Base-by-base conservation (phyloP, 2,329 filamentous ascomycete genomes). In the Aspergillus sp. region DNA sequence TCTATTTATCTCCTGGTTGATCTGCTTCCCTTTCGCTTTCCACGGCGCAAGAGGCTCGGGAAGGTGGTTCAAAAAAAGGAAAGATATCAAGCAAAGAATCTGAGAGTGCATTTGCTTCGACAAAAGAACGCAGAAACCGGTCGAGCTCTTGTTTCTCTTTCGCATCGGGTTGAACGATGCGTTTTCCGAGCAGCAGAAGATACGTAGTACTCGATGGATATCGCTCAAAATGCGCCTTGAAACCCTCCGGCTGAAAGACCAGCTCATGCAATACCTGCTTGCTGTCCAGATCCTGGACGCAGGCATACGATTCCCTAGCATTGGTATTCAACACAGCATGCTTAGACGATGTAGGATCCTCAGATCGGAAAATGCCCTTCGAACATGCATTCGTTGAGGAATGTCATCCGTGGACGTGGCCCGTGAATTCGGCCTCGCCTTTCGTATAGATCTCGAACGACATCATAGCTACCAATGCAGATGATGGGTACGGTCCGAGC, bases 81-180 rank as follows among this genome's bases (percentile, higher is more conserved):
- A 54, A 45, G 3, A 42, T 19, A 4, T 50, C 52, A 9, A 50
- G 47, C 10, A 43, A 20, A 61, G 65, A 3, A 68, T 63, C 9
- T 63, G 59, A 48, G 66, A 67, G 7, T 72, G 13, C n/a, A n/a
- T 17, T 38, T 10, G 35, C n/a, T 4, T 7, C 35, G 5, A 38
- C 9, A 15, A 15, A 9, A 15, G 9, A n/a, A 19, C 15, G 7
- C 13, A 38, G 58, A 15, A 56, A 64, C 2, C 46, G n/a, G 6
- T 49, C 19, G 9, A 53, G 20, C 9, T 52, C 46, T 3, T 32
- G 39, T 6, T 51, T n/a, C 3, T 50, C 50, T 1, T 3, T 10
- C 13, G 44, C 41, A 17, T 48, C 45, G 4, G 37, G 43, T 5
- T n/a, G 20, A 9, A 43, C 41, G 5, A 56, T 37, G 3, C 52